Percentiles rank a stretch among this genome's conserved stretches.
These are phyloP conservation scores for Coemansia sp. DNA, from an alignment of 192 early-diverging fungal species.

Conservation along the genomic window DNA sequence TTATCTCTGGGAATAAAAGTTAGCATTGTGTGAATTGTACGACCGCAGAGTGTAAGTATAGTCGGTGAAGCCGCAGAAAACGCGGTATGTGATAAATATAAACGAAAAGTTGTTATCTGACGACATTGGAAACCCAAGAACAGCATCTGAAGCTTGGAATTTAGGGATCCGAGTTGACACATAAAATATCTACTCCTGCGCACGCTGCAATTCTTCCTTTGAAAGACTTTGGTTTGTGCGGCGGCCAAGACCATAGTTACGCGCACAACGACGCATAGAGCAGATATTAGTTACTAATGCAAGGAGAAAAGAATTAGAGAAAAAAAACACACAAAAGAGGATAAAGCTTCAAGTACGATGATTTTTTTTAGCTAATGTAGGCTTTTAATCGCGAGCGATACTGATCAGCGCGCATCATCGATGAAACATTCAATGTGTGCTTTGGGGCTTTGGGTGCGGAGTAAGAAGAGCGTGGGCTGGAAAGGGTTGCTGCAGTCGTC, in stretches of 20 bases:
- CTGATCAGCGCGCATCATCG: not conserved
- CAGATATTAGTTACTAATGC: no score
- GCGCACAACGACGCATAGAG: no score
- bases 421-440: not conserved
- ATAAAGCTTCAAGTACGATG: not conserved
- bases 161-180: constrained; percentile 5
- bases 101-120: constrained; percentile 32
- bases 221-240: no score
- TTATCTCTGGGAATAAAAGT: constrained; percentile 36
- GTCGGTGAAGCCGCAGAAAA: constrained; percentile 42
- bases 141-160: constrained; percentile 45
- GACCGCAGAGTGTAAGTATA: constrained; percentile 38
- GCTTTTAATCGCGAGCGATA: not conserved
- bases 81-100: constrained; percentile 30
- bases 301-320: not conserved
- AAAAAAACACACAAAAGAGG: not conserved
- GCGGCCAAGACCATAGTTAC: no score
- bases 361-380: not conserved
- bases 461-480: constrained; percentile 2
- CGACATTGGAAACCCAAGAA: constrained; percentile 38
- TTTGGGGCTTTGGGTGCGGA: not conserved
- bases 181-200: no score
- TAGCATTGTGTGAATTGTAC: constrained; percentile 40
- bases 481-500: constrained; percentile 14
- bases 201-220: no score